phyloP scores from a whole-genome alignment of 257 asterid genomes.

The Ilex asprella region DNA sequence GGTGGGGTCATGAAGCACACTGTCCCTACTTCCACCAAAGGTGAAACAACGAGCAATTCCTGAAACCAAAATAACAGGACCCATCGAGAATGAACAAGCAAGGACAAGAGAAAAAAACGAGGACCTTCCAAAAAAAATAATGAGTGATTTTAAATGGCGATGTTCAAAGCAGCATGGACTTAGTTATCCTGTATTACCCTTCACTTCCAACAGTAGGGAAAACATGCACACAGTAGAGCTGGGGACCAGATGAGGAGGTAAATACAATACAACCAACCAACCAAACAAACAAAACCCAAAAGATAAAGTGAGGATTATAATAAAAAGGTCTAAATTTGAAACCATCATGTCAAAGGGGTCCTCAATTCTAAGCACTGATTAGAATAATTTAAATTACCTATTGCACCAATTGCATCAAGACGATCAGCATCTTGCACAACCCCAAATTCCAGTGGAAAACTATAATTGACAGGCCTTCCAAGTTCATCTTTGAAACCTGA shows the following conservation, averaged over 20 bases:
- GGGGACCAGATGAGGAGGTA: background rate
- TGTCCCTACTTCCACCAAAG: conserved; percentile 82
- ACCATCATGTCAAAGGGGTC: too few relatives aligned
- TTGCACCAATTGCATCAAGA: conserved; percentile 98
- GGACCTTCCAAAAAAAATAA: too few relatives aligned
- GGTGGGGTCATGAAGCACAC: conserved; percentile 70
- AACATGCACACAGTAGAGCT: too few relatives aligned
- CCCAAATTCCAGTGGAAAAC: conserved; percentile 55
- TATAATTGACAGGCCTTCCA: conserved; percentile 31
- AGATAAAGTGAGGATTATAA: background rate
- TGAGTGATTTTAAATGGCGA: too few relatives aligned
- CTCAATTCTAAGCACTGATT: too few relatives aligned
- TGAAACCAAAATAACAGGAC: conserved; percentile 18
- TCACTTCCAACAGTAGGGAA: too few relatives aligned
- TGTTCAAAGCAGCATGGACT: too few relatives aligned
- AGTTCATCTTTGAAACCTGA: conserved; percentile 89
- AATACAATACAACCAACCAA: too few relatives aligned
- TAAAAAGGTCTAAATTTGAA: too few relatives aligned
- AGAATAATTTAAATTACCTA: conserved; percentile 37
- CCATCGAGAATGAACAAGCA: background rate
- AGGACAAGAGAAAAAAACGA: too few relatives aligned
- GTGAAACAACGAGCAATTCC: conserved; percentile 97
- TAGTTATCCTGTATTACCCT: too few relatives aligned
- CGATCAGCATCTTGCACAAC: conserved; percentile 98
- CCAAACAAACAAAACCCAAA: background rate